phyloP scores from a whole-genome alignment of 768 basidiomycete genomes.

The Boletales sp. region DNA sequence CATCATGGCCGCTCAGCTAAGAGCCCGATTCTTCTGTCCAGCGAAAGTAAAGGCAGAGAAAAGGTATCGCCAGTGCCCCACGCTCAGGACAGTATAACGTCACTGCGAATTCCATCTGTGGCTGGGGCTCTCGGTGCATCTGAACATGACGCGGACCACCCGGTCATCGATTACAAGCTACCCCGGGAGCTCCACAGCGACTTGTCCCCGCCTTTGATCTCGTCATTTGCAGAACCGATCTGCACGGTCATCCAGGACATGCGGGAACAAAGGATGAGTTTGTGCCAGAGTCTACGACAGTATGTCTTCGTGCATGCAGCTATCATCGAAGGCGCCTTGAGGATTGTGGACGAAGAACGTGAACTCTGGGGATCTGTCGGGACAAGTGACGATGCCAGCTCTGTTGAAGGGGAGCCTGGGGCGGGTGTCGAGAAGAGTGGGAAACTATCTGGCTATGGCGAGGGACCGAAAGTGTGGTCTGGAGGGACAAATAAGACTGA shows the following conservation, averaged over 20 bases:
- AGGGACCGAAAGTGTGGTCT: constrained; percentile 8
- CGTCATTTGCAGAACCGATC: constrained; percentile 71
- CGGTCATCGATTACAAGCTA: constrained; percentile 52
- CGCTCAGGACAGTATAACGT: background rate
- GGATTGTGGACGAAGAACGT: constrained; percentile 71
- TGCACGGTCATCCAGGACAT: constrained; percentile 85
- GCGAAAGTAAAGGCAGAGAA: constrained; percentile 2
- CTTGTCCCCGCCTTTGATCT: constrained; percentile 55
- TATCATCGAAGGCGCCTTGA: constrained; percentile 75
- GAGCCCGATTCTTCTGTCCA: background rate
- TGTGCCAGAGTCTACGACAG: constrained; percentile 92
- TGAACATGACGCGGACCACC: constrained; percentile 11
- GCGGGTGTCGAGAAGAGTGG: constrained; percentile 7
- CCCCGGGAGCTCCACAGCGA: constrained; percentile 58
- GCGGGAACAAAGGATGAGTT: constrained; percentile 93
- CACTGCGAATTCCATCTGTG: background rate
- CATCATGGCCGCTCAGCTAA: background rate
- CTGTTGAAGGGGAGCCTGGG: constrained; percentile 9
- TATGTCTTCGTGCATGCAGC: constrained; percentile 92
- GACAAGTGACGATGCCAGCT: constrained; percentile 20
- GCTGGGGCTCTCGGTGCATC: background rate
- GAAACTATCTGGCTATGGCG: constrained; percentile 16
- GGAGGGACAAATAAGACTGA: background rate
- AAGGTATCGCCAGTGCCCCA: background rate
- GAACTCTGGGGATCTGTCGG: constrained; percentile 31